These are phyloP conservation scores for Pseudognaphalium luteoalbum DNA, from an alignment of 129 eudicot genomes.

Conservation along the genomic window DNA sequence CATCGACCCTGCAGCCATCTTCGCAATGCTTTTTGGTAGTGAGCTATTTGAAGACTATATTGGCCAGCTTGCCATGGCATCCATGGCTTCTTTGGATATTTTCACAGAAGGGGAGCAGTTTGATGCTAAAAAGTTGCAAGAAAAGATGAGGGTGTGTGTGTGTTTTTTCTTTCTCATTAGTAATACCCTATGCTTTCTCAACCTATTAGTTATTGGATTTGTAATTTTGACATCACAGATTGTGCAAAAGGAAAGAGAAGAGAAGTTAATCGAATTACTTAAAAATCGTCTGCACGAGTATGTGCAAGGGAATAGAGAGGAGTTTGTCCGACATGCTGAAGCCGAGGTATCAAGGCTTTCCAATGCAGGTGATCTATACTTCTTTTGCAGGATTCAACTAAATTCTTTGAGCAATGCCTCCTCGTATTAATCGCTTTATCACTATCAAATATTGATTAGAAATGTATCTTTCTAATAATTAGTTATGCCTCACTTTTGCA, in stretches of 20 bases:
- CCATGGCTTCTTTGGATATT: conserved; percentile 94
- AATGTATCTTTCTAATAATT: conserved; percentile 10
- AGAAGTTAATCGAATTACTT: conserved; percentile 61
- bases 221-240: conserved; percentile 41
- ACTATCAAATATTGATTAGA: neutral
- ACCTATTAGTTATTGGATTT: conserved; percentile 3
- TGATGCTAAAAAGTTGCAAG: conserved; percentile 89
- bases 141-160: conserved; percentile 77
- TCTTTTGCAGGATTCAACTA: neutral
- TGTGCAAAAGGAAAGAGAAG: conserved; percentile 94
- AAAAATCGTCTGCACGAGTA: conserved; percentile 68
- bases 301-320: conserved; percentile 85
- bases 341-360: conserved; percentile 90
- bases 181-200: neutral
- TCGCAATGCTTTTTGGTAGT: conserved; percentile 99
- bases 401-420: neutral
- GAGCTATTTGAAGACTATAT: conserved; percentile 96
- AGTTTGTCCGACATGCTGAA: conserved; percentile 67
- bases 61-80: conserved; percentile 98
- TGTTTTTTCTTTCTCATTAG: neutral
- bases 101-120: conserved; percentile 75
- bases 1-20: conserved; percentile 96
- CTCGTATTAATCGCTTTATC: neutral
- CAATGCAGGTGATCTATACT: conserved; percentile 60
- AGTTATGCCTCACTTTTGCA: conserved; percentile 35